A percentile compares a stretch with the other conserved stretches of the same genome.
These are phyloP conservation scores for Nitzschia inconspicua DNA, from an alignment of 108 stramenopile genomes.

Conservation along the genomic window DNA sequence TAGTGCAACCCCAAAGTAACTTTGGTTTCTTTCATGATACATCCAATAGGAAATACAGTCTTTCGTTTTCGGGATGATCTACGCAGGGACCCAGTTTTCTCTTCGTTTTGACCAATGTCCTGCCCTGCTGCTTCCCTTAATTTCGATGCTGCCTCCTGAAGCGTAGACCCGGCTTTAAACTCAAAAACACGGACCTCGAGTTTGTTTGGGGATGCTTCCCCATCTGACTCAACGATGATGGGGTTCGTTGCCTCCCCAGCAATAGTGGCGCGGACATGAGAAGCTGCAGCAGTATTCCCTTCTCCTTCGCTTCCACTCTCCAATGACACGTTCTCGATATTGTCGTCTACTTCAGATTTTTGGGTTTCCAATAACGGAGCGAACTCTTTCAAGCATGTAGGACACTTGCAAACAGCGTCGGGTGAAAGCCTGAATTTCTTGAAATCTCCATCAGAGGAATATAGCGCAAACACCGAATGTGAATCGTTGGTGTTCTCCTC, in stretches of 20 bases:
- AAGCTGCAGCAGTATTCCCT: not conserved
- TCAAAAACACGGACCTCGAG: slow-evolving; percentile 30
- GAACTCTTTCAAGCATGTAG: slow-evolving; percentile 18
- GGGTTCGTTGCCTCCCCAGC: slow-evolving; percentile 12
- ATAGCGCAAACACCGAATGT: too few species aligned
- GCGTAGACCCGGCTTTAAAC: slow-evolving; percentile 1
- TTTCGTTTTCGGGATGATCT: slow-evolving; percentile 41
- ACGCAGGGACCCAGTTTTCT: slow-evolving; percentile 6
- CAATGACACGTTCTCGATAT: slow-evolving; percentile 10
- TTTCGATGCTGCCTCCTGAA: slow-evolving; percentile 8
- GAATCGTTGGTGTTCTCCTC: too few species aligned
- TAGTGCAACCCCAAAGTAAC: slow-evolving; percentile 18
- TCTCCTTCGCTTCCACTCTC: not conserved
- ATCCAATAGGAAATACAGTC: slow-evolving; percentile 30
- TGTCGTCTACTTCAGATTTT: not conserved
- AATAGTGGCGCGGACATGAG: not conserved
- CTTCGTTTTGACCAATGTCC: not conserved
- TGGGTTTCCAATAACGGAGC: not conserved
- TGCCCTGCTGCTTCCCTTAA: slow-evolving; percentile 7
- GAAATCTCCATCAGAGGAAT: slow-evolving; percentile 7
- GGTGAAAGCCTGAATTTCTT: slow-evolving; percentile 17
- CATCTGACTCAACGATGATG: slow-evolving; percentile 36
- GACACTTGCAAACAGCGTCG: slow-evolving; percentile 6
- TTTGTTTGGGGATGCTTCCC: not conserved
- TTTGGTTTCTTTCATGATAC: slow-evolving; percentile 23